Conservation (phyloP, 257 asterid species). For the Ilex aquifolium region DNA sequence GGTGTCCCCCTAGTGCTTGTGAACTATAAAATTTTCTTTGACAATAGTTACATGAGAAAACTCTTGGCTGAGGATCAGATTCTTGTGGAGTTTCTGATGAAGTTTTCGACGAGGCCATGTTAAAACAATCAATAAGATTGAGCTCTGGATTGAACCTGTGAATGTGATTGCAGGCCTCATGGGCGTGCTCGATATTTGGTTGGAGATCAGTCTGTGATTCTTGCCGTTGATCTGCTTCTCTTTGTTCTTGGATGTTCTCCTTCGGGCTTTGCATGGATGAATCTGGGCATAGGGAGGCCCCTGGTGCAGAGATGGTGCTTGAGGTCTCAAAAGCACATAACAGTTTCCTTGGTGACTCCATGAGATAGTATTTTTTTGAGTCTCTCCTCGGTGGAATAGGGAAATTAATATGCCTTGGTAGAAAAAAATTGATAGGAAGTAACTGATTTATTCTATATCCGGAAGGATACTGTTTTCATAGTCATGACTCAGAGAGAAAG, state of each 20-base stretch:
- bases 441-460: neutral
- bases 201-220: neutral
- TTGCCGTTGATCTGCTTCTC: neutral
- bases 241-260: no score
- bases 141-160: neutral
- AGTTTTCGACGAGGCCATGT: neutral
- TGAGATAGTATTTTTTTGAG: neutral
- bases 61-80: neutral
- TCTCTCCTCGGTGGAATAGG: neutral
- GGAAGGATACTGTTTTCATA: no score
- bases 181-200: no score
- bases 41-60: slow-evolving; percentile 35
- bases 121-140: neutral
- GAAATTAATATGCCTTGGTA: neutral
- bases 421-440: neutral
- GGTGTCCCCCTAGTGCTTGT: slow-evolving; percentile 50
- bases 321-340: neutral
- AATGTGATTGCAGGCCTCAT: no score
- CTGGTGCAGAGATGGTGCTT: neutral
- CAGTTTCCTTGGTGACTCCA: neutral
- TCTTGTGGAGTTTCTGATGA: neutral
- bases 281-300: no score
- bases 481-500: no score
- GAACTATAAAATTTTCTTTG: slow-evolving; percentile 44
- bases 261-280: no score